Conservation (phyloP, 1,284 basidiomycete genomes). For the Microbotryum intermedium region DNA sequence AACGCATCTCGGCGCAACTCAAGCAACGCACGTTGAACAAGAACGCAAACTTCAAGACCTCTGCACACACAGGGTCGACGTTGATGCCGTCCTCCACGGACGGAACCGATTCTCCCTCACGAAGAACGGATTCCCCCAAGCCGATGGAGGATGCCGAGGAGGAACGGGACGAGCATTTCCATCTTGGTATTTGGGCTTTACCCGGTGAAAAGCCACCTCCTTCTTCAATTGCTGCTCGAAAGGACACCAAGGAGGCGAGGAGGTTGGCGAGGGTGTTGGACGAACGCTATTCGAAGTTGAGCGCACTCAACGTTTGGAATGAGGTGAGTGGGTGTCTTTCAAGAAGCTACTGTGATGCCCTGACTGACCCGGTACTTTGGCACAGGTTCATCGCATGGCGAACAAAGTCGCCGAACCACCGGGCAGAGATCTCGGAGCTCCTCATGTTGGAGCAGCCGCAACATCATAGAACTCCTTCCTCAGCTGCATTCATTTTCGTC, state of each 20-base stretch:
- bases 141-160: slow-evolving; percentile 4
- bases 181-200: slow-evolving; percentile 50
- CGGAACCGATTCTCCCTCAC: background rate
- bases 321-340: slow-evolving; percentile 1
- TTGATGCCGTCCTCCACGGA: background rate
- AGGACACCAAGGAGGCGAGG: slow-evolving; percentile 49
- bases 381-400: no score
- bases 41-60: background rate
- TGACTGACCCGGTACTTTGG: no score
- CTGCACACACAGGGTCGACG: background rate
- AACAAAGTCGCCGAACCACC: no score
- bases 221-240: slow-evolving; percentile 65
- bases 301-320: slow-evolving; percentile 19
- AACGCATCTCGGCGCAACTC: slow-evolving; percentile 18
- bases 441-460: no score
- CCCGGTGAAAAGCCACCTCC: slow-evolving; percentile 66
- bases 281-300: slow-evolving; percentile 20
- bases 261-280: slow-evolving; percentile 23
- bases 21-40: slow-evolving; percentile 6
- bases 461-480: no score
- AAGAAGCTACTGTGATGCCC: no score
- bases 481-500: no score
- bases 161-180: background rate
- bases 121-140: slow-evolving; percentile 15
- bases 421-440: no score